Conservation (phyloP, 2,329 filamentous ascomycete species). For the Apiospora hydei region DNA sequence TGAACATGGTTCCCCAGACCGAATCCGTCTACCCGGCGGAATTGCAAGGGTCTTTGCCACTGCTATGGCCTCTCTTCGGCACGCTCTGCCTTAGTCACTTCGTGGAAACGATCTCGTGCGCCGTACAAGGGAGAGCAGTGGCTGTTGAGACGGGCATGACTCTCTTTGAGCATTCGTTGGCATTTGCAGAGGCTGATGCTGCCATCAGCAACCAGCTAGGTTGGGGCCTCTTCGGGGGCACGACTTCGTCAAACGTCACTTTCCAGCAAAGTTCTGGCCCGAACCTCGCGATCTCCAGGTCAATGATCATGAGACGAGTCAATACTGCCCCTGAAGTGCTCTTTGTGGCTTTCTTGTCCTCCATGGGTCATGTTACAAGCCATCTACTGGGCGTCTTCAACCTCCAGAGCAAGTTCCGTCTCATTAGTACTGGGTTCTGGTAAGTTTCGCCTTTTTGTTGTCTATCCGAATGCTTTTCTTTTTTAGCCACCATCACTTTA, state of each 20-base stretch:
- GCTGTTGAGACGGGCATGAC: constrained; percentile 94
- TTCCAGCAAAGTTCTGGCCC: constrained; percentile 48
- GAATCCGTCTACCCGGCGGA: constrained; percentile 58
- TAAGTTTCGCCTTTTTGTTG: background rate
- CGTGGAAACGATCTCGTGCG: constrained; percentile 85
- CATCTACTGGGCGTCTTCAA: constrained; percentile 83
- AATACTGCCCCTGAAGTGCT: constrained; percentile 92
- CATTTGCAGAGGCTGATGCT: constrained; percentile 93
- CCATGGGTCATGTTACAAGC: constrained; percentile 86
- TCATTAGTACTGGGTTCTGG: constrained; percentile 87
- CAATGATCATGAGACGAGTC: constrained; percentile 77
- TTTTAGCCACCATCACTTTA: too few species aligned
- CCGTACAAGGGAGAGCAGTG: constrained; percentile 81
- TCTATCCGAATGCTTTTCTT: too few species aligned
- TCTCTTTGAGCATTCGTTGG: constrained; percentile 92
- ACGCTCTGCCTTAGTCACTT: constrained; percentile 81
- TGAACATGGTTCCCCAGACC: constrained; percentile 72
- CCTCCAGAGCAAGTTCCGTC: constrained; percentile 78
- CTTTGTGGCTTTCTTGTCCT: constrained; percentile 85
- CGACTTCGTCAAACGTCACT: constrained; percentile 50
- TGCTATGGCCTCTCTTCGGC: constrained; percentile 78
- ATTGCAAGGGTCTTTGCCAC: constrained; percentile 78
- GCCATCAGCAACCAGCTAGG: constrained; percentile 83
- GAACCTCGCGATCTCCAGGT: constrained; percentile 61
- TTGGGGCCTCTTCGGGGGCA: constrained; percentile 68